Conservation (phyloP, 169 alveolate genomes). For the Plasmodium falciparum region DNA sequence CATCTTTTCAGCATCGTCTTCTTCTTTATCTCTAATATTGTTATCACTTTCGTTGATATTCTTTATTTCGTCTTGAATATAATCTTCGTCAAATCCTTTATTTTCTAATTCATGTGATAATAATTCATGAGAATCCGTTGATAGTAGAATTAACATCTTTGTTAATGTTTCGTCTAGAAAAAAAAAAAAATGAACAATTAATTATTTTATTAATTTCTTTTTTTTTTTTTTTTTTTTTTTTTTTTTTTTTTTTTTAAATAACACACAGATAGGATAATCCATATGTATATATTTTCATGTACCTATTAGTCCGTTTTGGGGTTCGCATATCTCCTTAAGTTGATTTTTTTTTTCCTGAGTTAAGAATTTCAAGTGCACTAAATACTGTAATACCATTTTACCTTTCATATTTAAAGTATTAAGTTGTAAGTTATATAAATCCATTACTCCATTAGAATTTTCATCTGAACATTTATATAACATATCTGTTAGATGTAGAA, state of each 20-base stretch:
- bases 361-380: conserved; percentile 11
- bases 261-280: not conserved
- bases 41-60: conserved; percentile 35
- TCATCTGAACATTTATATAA: conserved; percentile 35
- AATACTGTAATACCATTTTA: conserved; percentile 17
- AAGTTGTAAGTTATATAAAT: conserved; percentile 19
- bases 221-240: too few relatives aligned
- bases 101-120: conserved; percentile 43
- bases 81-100: conserved; percentile 37
- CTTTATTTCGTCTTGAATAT: conserved; percentile 36
- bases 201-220: too few relatives aligned
- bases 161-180: conserved; percentile 41
- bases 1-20: conserved; percentile 43
- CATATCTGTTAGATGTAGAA: conserved; percentile 49
- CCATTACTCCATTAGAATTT: not conserved
- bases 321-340: conserved; percentile 51
- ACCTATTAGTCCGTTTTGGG: conserved; percentile 28
- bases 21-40: conserved; percentile 31
- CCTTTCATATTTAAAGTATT: conserved; percentile 58
- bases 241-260: not conserved
- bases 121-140: conserved; percentile 28
- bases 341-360: not conserved
- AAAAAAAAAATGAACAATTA: conserved; percentile 1
- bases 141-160: conserved; percentile 23
- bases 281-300: not conserved